These are phyloP conservation scores for Pythium aphanidermatum DNA, from an alignment of 352 stramenopile genomes.

Conservation along the genomic window DNA sequence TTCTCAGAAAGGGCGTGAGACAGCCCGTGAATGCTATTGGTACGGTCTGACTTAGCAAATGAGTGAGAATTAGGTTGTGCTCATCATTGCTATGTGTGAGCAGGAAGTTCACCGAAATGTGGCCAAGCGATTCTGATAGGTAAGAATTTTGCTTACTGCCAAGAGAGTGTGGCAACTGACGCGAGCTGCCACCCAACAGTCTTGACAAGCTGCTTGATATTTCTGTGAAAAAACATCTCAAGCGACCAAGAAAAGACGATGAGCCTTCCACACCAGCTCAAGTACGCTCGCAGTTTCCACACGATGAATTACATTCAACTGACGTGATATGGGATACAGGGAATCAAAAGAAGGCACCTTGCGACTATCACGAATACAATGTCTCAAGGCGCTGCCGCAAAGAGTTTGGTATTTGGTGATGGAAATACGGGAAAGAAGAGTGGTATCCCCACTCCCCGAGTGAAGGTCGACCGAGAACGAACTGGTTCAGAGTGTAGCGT, in stretches of 20 bases:
- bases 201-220: conserved; percentile 37
- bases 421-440: conserved; percentile 4
- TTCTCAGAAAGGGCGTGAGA: conserved; percentile 49
- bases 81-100: background rate
- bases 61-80: too few relatives aligned
- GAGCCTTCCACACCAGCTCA: conserved; percentile 22
- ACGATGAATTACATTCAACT: background rate
- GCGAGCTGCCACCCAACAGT: conserved; percentile 14
- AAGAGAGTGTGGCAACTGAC: background rate
- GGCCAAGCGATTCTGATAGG: conserved; percentile 38
- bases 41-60: conserved; percentile 19
- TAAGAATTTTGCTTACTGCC: conserved; percentile 7
- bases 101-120: conserved; percentile 44
- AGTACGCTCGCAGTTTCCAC: conserved; percentile 14
- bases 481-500: background rate
- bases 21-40: conserved; percentile 57
- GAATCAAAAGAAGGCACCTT: conserved; percentile 40
- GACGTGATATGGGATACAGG: conserved; percentile 9
- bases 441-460: conserved; percentile 7
- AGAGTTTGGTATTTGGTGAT: conserved; percentile 24
- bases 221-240: conserved; percentile 61
- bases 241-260: conserved; percentile 33
- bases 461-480: background rate
- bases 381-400: conserved; percentile 12
- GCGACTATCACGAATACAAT: conserved; percentile 62